Conservation (phyloP, 2,329 filamentous ascomycete species). For the Sclerotiophoma versabilis region DNA sequence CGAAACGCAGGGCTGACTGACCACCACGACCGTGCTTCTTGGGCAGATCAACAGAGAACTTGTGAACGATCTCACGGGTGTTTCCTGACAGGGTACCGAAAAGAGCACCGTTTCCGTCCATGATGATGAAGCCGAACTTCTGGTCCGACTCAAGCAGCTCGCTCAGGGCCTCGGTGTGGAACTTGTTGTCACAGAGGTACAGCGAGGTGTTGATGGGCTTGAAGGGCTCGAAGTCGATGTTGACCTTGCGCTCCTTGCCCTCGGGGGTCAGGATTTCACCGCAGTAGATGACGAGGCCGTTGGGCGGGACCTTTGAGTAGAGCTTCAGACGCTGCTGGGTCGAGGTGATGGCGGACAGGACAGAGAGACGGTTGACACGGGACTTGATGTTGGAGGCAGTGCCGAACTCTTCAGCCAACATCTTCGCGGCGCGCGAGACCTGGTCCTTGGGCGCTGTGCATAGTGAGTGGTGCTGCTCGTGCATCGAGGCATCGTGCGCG, state of each 20-base stretch:
- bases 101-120: slow-evolving; percentile 98
- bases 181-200: slow-evolving; percentile 99
- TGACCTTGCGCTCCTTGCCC: slow-evolving; percentile 99
- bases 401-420: slow-evolving; percentile 99
- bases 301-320: slow-evolving; percentile 98
- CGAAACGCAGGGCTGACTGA: slow-evolving; percentile 98
- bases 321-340: slow-evolving; percentile 99
- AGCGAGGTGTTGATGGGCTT: slow-evolving; percentile 99
- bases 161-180: slow-evolving; percentile 96
- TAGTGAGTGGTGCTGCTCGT: slow-evolving; percentile 27
- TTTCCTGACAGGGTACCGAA: slow-evolving; percentile 98
- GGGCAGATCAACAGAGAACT: slow-evolving; percentile 97
- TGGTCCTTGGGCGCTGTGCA: slow-evolving; percentile 91
- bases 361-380: slow-evolving; percentile 96
- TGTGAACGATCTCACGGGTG: slow-evolving; percentile 95
- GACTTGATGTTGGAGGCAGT: slow-evolving; percentile 99
- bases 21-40: slow-evolving; percentile 99
- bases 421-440: slow-evolving; percentile 93
- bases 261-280: slow-evolving; percentile 99
- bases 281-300: slow-evolving; percentile 97
- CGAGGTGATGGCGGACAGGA: slow-evolving; percentile 96
- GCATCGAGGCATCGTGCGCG: not conserved
- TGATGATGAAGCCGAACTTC: slow-evolving; percentile 99
- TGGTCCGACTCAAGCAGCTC: slow-evolving; percentile 98
- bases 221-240: slow-evolving; percentile 99